Conservation (phyloP, 768 basidiomycete genomes). For the Crepidotus variabilis region DNA sequence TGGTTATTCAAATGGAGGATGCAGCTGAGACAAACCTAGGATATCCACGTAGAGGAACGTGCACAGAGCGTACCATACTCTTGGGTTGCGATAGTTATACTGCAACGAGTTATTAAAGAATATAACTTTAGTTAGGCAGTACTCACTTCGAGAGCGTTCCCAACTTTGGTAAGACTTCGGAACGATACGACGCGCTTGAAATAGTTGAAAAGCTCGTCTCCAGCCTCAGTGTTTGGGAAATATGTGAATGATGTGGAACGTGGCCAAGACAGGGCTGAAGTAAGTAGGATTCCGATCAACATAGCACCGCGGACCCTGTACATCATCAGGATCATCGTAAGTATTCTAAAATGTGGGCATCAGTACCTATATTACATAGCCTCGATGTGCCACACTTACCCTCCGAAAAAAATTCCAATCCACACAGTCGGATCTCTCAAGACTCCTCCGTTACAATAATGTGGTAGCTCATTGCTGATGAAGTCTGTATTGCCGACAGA, state of each 20-base stretch:
- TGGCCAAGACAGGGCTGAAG: slow-evolving; percentile 86
- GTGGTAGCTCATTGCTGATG: slow-evolving; percentile 37
- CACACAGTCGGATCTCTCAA: slow-evolving; percentile 77
- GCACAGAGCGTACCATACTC: slow-evolving; percentile 82
- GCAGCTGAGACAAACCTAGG: slow-evolving; percentile 55
- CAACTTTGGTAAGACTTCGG: slow-evolving; percentile 55
- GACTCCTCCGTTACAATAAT: slow-evolving; percentile 61
- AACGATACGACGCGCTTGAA: slow-evolving; percentile 84
- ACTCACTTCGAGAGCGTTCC: slow-evolving; percentile 67
- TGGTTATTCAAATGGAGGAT: too few species aligned
- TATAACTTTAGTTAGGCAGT: too few species aligned
- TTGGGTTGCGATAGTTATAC: slow-evolving; percentile 60
- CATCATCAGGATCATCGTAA: slow-evolving; percentile 78
- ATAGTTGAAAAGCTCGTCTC: slow-evolving; percentile 73
- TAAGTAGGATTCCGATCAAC: slow-evolving; percentile 78
- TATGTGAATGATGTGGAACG: slow-evolving; percentile 74
- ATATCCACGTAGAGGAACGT: slow-evolving; percentile 92
- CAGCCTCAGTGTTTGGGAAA: slow-evolving; percentile 69
- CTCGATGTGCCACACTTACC: too few species aligned
- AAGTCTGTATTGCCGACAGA: slow-evolving; percentile 40
- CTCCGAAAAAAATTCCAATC: slow-evolving; percentile 85
- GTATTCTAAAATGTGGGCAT: too few species aligned
- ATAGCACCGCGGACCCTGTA: slow-evolving; percentile 84
- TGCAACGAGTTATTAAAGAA: slow-evolving; percentile 17
- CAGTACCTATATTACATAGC: too few species aligned